These are phyloP conservation scores for Gossypium trilobum DNA, from an alignment of 441 rosid genomes.

Conservation along the genomic window DNA sequence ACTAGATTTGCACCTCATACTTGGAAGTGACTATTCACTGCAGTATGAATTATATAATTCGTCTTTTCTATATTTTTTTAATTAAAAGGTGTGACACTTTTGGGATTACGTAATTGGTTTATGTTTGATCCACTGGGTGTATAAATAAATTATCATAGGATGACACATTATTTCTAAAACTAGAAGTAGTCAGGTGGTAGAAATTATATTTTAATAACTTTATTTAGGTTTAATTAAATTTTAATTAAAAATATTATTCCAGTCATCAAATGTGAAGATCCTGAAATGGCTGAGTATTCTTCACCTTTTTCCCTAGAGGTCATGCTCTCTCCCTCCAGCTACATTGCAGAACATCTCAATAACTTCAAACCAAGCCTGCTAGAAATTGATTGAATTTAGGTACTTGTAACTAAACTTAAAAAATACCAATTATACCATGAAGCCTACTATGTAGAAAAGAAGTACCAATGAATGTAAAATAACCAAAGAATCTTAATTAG, in stretches of 20 bases:
- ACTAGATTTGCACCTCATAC: not conserved
- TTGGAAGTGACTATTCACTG: not conserved
- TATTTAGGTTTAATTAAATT: not conserved
- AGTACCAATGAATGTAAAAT: not conserved
- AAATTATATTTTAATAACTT: not conserved
- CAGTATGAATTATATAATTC: not conserved
- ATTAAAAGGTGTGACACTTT: not conserved
- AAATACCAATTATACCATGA: not conserved
- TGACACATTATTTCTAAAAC: slow-evolving; percentile 1
- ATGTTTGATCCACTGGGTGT: not conserved
- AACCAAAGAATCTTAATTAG: not conserved
- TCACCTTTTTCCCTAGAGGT: not conserved
- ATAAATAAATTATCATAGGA: not conserved
- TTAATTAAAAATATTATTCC: not conserved
- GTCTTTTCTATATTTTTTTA: not conserved
- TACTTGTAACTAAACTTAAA: not conserved
- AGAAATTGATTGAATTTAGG: not conserved
- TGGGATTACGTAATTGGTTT: not conserved
- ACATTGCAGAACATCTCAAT: not conserved
- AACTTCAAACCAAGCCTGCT: not conserved
- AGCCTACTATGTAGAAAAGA: not conserved
- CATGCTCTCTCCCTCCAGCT: not conserved
- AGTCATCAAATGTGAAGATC: not conserved
- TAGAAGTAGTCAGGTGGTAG: not conserved
- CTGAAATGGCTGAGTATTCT: not conserved